phyloP scores from a whole-genome alignment of 1,139 yeast species.

The Scheffersomyces cryptocercus region DNA sequence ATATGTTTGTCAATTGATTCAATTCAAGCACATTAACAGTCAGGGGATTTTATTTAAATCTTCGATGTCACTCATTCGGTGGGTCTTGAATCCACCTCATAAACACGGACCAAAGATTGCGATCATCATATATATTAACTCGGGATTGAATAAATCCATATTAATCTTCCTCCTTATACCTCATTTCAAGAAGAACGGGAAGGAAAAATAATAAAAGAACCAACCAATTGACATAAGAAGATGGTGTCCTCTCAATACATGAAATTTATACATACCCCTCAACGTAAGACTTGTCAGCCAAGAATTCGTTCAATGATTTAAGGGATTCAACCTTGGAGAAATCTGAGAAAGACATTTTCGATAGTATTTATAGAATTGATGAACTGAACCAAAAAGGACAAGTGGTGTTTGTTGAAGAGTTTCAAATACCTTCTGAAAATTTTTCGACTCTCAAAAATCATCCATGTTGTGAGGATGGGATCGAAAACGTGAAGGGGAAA shows the following conservation, averaged over 20 bases:
- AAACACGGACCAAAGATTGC: conserved; percentile 91
- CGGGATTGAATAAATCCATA: not conserved
- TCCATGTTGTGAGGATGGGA: not conserved
- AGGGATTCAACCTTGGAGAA: conserved; percentile 81
- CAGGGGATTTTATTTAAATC: conserved; percentile 45
- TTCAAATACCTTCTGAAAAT: not conserved
- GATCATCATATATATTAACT: conserved; percentile 55
- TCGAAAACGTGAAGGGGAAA: conserved; percentile 8
- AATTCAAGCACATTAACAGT: conserved; percentile 20
- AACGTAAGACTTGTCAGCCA: conserved; percentile 89
- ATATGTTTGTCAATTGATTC: conserved; percentile 3
- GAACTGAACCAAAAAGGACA: not conserved
- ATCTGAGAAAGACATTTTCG: conserved; percentile 71
- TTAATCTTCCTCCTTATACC: not conserved
- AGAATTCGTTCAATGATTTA: conserved; percentile 80
- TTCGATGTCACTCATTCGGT: conserved; percentile 82
- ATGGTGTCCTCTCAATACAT: not conserved
- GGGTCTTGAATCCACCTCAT: conserved; percentile 94
- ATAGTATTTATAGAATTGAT: conserved; percentile 8
- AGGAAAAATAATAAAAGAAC: no score
- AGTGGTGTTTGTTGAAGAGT: not conserved
- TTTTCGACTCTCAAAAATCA: not conserved
- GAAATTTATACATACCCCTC: conserved; percentile 72
- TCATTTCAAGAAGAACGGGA: not conserved
- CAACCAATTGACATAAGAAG: not conserved